Percentiles rank a stretch among this genome's conserved stretches.
phyloP scores from a whole-genome alignment of 2,329 filamentous ascomycete species.

The Cercospora berteroae region DNA sequence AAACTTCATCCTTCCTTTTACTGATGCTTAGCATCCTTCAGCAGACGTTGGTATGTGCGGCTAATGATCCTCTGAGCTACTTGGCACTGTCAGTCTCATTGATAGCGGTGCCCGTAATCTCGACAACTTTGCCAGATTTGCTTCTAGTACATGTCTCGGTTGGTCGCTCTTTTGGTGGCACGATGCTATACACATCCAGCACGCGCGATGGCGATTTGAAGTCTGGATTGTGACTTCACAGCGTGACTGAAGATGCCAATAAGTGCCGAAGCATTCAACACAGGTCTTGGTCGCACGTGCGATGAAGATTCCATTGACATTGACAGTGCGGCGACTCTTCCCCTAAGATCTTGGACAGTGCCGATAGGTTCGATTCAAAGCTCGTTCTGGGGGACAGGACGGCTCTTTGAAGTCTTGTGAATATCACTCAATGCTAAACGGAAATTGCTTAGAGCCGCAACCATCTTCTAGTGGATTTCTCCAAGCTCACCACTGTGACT shows the following conservation, averaged over 20 bases:
- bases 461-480: too few species aligned
- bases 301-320: neutral
- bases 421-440: too few species aligned
- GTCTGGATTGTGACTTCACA: neutral
- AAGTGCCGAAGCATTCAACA: neutral
- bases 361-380: too few species aligned
- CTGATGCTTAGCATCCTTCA: neutral
- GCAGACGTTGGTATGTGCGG: neutral
- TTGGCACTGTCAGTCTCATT: neutral
- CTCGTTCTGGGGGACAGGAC: too few species aligned
- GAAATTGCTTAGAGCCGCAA: too few species aligned
- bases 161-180: neutral
- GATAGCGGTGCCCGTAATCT: neutral
- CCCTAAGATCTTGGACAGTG: neutral
- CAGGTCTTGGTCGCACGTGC: neutral
- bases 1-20: neutral
- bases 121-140: neutral
- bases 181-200: neutral
- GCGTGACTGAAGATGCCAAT: neutral
- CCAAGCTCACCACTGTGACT: too few species aligned
- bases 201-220: neutral
- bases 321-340: neutral
- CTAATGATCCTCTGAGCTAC: neutral
- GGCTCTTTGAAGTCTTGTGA: too few species aligned
- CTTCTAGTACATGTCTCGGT: neutral